These are phyloP conservation scores for Nemania sp. DNA, from an alignment of 2,329 filamentous ascomycete species.

Conservation along the genomic window DNA sequence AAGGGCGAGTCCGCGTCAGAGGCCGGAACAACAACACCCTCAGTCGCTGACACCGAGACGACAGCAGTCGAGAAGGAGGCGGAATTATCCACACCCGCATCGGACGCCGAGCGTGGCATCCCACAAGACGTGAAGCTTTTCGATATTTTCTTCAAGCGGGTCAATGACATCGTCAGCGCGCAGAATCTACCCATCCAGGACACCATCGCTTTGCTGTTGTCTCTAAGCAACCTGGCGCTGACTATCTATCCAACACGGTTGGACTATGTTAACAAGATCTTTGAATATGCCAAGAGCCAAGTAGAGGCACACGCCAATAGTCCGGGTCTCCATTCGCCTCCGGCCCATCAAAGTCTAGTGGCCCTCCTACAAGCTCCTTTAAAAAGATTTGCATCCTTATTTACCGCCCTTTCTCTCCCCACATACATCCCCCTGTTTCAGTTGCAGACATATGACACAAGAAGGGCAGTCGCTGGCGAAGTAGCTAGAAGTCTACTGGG, in stretches of 20 bases:
- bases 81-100: slow-evolving; percentile 29
- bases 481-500: slow-evolving; percentile 81
- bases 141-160: slow-evolving; percentile 96
- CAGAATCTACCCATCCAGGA: slow-evolving; percentile 92
- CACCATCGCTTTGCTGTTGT: slow-evolving; percentile 91
- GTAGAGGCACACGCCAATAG: slow-evolving; percentile 89
- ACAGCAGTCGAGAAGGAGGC: slow-evolving; percentile 52
- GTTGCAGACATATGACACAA: slow-evolving; percentile 88
- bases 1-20: slow-evolving; percentile 43
- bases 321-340: slow-evolving; percentile 87
- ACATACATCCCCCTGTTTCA: slow-evolving; percentile 89
- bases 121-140: slow-evolving; percentile 85
- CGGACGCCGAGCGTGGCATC: slow-evolving; percentile 55
- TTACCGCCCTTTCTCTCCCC: slow-evolving; percentile 91
- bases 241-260: slow-evolving; percentile 93
- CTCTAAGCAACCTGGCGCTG: slow-evolving; percentile 86
- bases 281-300: slow-evolving; percentile 85
- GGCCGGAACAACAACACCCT: slow-evolving; percentile 41
- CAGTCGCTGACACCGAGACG: slow-evolving; percentile 51
- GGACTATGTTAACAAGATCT: slow-evolving; percentile 93
- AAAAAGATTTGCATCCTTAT: slow-evolving; percentile 87
- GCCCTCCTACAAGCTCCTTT: slow-evolving; percentile 89
- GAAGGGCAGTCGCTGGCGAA: slow-evolving; percentile 87
- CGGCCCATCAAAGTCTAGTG: slow-evolving; percentile 85
- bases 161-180: slow-evolving; percentile 88